phyloP scores from a whole-genome alignment of 768 basidiomycete species.

The Leccinum arenicola region DNA sequence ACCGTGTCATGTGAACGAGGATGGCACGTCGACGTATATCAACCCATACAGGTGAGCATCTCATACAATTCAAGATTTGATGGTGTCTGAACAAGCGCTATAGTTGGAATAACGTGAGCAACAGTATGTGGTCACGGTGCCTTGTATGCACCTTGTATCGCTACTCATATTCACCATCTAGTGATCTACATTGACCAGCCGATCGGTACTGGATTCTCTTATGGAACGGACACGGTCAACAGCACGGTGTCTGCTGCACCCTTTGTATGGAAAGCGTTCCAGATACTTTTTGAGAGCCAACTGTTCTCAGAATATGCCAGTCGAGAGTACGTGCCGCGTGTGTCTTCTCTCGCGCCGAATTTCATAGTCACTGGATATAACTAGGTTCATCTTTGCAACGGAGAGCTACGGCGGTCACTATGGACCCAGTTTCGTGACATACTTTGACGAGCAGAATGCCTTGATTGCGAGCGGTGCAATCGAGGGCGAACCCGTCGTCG shows the following conservation, averaged over 20 bases:
- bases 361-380: background rate
- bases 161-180: slow-evolving; percentile 18
- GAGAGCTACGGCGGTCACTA: slow-evolving; percentile 72
- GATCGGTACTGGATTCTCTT: slow-evolving; percentile 63
- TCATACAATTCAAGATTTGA: background rate
- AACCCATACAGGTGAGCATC: slow-evolving; percentile 56
- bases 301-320: slow-evolving; percentile 48
- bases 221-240: slow-evolving; percentile 54
- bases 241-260: slow-evolving; percentile 49
- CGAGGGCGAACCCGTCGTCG: slow-evolving; percentile 47
- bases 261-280: slow-evolving; percentile 61
- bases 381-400: slow-evolving; percentile 61
- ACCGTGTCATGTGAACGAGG: slow-evolving; percentile 57
- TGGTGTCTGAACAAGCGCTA: background rate
- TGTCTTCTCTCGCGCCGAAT: background rate
- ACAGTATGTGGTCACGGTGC: slow-evolving; percentile 41
- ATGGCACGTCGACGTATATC: slow-evolving; percentile 47
- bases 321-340: slow-evolving; percentile 43
- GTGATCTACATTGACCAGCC: slow-evolving; percentile 74
- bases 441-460: slow-evolving; percentile 60
- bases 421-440: slow-evolving; percentile 61
- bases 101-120: slow-evolving; percentile 69
- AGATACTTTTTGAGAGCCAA: slow-evolving; percentile 56
- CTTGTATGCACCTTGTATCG: background rate
- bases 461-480: slow-evolving; percentile 44